A percentile compares a stretch with the other conserved stretches of the same genome.
Evolutionary conservation across 148 eudicot genomes (phyloP).

Genomic region (Arbutus unedo): DNA sequence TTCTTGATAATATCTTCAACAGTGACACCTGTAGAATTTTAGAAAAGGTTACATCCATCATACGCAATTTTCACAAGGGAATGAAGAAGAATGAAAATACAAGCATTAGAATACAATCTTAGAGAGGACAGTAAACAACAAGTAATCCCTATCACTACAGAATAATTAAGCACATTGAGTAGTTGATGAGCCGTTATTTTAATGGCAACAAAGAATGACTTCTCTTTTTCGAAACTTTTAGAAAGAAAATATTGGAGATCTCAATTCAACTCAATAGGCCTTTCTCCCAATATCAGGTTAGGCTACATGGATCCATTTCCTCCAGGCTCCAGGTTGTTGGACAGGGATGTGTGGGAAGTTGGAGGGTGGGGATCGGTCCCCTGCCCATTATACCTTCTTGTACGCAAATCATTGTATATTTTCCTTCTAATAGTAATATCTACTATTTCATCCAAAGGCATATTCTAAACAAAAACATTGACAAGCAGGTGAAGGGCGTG

Average conservation of each 20-base stretch:
- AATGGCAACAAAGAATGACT: background rate
- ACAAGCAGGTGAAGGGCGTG: background rate
- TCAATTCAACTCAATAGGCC: background rate
- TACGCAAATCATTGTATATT: background rate
- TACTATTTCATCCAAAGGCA: background rate
- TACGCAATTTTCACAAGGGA: conserved; percentile 13
- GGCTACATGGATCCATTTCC: background rate
- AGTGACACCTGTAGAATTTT: conserved; percentile 45
- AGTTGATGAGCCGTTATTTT: background rate
- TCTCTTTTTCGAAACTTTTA: background rate
- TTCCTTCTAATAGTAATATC: background rate
- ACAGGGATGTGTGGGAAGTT: background rate
- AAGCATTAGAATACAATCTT: background rate
- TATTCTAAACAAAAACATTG: background rate
- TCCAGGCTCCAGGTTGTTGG: background rate
- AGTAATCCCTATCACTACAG: background rate
- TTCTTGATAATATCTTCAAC: conserved; percentile 53
- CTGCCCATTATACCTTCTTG: background rate
- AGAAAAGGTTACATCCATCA: background rate
- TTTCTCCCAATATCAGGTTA: background rate
- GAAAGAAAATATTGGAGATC: background rate
- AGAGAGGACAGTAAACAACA: background rate
- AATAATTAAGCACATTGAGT: conserved; percentile 2
- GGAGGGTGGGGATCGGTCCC: background rate
- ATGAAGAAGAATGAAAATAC: background rate